phyloP scores from a whole-genome alignment of 495 filamentous ascomycete species.

The Tuber brumale region DNA sequence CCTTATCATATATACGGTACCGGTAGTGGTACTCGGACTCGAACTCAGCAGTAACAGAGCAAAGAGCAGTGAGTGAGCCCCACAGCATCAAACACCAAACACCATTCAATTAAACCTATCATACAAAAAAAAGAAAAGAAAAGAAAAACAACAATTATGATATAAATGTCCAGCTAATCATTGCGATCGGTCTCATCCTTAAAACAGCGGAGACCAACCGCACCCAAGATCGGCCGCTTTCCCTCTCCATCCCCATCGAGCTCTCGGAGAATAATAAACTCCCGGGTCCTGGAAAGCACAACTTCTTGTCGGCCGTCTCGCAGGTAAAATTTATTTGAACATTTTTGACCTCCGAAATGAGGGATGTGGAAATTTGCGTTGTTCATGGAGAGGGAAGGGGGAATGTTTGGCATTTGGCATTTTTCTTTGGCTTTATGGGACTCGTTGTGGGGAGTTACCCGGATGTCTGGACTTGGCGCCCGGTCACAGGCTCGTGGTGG shows the following conservation, averaged over 20 bases:
- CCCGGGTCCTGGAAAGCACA: conserved; percentile 54
- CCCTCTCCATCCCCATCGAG: conserved; percentile 54
- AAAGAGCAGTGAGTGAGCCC: background rate
- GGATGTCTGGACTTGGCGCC: background rate
- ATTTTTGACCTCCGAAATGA: conserved; percentile 3
- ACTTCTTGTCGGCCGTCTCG: conserved; percentile 46
- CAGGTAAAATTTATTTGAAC: conserved; percentile 50
- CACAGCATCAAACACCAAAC: background rate
- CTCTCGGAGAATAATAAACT: conserved; percentile 49
- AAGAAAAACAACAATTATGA: background rate
- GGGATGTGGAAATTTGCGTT: conserved; percentile 58
- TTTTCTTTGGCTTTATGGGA: background rate
- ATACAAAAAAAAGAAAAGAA: background rate
- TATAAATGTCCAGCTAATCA: conserved; percentile 58
- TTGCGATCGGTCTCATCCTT: conserved; percentile 58
- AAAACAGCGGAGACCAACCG: conserved; percentile 48
- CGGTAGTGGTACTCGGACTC: background rate
- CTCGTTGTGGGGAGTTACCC: background rate
- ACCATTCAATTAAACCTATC: background rate
- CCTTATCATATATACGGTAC: background rate
- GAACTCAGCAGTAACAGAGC: background rate
- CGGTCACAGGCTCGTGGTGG: too few species aligned
- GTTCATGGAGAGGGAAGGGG: conserved; percentile 54
- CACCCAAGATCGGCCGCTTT: conserved; percentile 62
- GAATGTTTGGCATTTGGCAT: conserved; percentile 1